Evolutionary conservation across 257 asterid genomes (phyloP), one percentile per base, ranked within the genome.

Genomic region (Thymus quinquecostatus): DNA sequence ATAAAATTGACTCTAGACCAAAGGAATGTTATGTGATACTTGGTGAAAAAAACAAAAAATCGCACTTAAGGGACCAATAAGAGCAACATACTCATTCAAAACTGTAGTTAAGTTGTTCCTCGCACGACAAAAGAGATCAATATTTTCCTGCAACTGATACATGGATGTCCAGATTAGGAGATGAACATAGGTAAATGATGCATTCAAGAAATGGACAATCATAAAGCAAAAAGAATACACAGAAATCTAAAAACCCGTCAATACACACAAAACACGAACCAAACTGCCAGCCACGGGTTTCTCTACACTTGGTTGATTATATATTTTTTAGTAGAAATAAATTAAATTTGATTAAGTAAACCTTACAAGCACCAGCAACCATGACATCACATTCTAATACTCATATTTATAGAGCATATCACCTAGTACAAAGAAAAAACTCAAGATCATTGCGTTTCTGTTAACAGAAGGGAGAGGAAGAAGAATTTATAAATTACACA

Each of bases 121-220:
- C 43, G 90, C 69, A 67, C 77, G 94, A 69, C 71, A 80, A 76
- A 91, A 87, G 78, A 88, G 94, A 75, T 82, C 85, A 69, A 87
- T 58, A 75, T 91, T 91, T 55, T 88, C 94, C 96, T 88, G 92
- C 89, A 91, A 85, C 97, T 91, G 97, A 73, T 70, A 75, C 57
- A 75, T 51, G 67, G 70, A 75, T 71, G 74, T 69, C 69, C 65
- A 56, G 67, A 80, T 87, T 77, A 85, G 87, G 69, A 48, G 44
- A 66, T 53, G 70, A 62, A 60, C n/a, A 68, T 58, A 66, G 44
- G 73, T 45, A n/a, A 60, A 29, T 43, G 66, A 30, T 73, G 13
- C 11, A 60, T 60, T 14, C 56, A 40, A 63, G 56, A 66, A 64
- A 27, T 14, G 54, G 41, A 49, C 11, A 27, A 56, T 40, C 32